Evolutionary conservation across 2,329 filamentous ascomycete genomes (phyloP).

Genomic region (Xylariaceae sp.): DNA sequence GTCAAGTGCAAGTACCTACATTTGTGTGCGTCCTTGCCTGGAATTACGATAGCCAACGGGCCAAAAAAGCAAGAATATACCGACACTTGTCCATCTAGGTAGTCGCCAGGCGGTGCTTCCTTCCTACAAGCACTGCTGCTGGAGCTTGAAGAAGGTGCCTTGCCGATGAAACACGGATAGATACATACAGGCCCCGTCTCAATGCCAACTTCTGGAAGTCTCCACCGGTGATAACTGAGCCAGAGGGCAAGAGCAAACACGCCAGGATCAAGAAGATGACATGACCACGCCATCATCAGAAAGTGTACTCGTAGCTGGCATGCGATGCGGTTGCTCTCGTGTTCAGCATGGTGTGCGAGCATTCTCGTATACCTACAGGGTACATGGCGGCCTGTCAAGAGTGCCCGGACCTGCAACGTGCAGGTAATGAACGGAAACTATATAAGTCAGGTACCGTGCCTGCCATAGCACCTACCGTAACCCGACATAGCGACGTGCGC

Average conservation of each 20-base stretch:
- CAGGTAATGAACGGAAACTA: neutral
- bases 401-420: neutral
- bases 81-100: neutral
- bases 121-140: neutral
- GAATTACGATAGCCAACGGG: neutral
- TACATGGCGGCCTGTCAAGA: constrained; percentile 2
- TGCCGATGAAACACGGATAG: constrained; percentile 19
- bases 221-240: neutral
- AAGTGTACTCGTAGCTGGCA: neutral
- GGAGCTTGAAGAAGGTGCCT: constrained; percentile 6
- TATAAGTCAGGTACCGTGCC: neutral
- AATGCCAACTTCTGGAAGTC: constrained; percentile 6
- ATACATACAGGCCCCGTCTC: constrained; percentile 7
- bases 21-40: neutral
- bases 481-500: neutral
- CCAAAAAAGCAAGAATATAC: neutral
- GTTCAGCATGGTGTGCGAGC: constrained; percentile 7
- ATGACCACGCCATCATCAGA: neutral
- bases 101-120: neutral
- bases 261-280: neutral
- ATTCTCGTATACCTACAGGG: constrained; percentile 13
- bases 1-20: neutral
- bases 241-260: constrained; percentile 8
- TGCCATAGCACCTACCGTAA: neutral
- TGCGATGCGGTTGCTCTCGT: constrained; percentile 17